Conservation (phyloP, 2,329 filamentous ascomycete genomes). For the Curvularia hawaiiensis region DNA sequence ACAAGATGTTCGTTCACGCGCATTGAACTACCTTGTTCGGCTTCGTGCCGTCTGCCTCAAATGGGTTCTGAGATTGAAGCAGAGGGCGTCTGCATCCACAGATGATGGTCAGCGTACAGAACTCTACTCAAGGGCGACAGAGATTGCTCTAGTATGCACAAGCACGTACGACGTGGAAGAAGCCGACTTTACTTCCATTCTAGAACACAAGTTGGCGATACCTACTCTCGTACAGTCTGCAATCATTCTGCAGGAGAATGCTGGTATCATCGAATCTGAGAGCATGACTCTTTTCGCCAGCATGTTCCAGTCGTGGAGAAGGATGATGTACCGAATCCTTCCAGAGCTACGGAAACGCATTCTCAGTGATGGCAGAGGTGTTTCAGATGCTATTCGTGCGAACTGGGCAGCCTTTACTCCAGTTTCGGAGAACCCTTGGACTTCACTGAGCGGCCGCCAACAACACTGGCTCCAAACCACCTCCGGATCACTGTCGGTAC, state of each 20-base stretch:
- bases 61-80: constrained; percentile 49
- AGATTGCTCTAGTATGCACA: constrained; percentile 51
- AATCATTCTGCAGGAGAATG: constrained; percentile 29
- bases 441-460: constrained; percentile 5
- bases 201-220: constrained; percentile 27
- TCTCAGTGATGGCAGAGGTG: constrained; percentile 1
- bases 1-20: constrained; percentile 22
- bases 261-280: constrained; percentile 1
- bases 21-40: constrained; percentile 40
- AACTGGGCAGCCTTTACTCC: constrained; percentile 31
- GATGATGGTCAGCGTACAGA: constrained; percentile 36
- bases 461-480: constrained; percentile 44
- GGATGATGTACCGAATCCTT: constrained; percentile 23
- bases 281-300: constrained; percentile 4
- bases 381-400: constrained; percentile 23
- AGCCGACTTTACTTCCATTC: constrained; percentile 29
- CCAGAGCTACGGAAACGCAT: constrained; percentile 13
- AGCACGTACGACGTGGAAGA: constrained; percentile 54
- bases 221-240: constrained; percentile 29
- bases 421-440: constrained; percentile 12
- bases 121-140: constrained; percentile 44
- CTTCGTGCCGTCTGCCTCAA: constrained; percentile 44
- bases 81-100: constrained; percentile 26
- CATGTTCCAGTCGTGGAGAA: constrained; percentile 25
- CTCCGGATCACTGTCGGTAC: constrained; percentile 22